Evolutionary conservation across 352 stramenopile species (phyloP).

Genomic region (Phytophthora sp.): DNA sequence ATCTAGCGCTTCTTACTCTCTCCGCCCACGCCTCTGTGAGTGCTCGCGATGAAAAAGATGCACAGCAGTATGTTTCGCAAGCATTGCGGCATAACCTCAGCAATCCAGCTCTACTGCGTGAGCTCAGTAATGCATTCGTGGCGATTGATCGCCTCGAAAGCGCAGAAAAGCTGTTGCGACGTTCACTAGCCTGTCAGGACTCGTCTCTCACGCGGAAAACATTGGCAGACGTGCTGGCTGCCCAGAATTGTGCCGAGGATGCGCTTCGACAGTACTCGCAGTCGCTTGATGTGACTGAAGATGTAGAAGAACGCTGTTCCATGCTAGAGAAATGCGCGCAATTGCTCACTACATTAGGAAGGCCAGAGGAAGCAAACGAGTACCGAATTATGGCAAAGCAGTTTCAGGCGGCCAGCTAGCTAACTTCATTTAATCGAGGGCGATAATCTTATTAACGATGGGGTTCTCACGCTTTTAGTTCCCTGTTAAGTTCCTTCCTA

Average conservation of each 20-base stretch:
- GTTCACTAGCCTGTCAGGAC: conserved; percentile 70
- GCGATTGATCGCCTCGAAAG: conserved; percentile 79
- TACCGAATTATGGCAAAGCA: conserved; percentile 67
- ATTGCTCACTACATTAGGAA: conserved; percentile 71
- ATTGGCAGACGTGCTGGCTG: conserved; percentile 75
- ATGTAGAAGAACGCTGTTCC: conserved; percentile 46
- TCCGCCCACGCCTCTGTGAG: conserved; percentile 29
- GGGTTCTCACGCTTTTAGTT: too few species aligned
- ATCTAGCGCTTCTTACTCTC: conserved; percentile 66
- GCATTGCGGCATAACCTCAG: conserved; percentile 65
- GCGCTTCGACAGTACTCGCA: conserved; percentile 73
- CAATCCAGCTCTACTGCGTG: conserved; percentile 68
- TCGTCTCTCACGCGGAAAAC: conserved; percentile 81
- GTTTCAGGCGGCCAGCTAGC: conserved; percentile 38
- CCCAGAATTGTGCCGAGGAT: conserved; percentile 81
- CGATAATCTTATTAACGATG: conserved; percentile 16
- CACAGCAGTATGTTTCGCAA: conserved; percentile 59
- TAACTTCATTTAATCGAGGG: conserved; percentile 1
- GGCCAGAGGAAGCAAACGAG: conserved; percentile 68
- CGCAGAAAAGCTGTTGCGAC: conserved; percentile 69
- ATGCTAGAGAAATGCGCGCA: conserved; percentile 70
- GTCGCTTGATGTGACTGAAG: conserved; percentile 51
- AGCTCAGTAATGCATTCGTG: conserved; percentile 85
- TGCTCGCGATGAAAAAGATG: conserved; percentile 50
- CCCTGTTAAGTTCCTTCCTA: conserved; percentile 14